Evolutionary conservation across 768 basidiomycete genomes (phyloP).

Genomic region (Boletus insuetus): DNA sequence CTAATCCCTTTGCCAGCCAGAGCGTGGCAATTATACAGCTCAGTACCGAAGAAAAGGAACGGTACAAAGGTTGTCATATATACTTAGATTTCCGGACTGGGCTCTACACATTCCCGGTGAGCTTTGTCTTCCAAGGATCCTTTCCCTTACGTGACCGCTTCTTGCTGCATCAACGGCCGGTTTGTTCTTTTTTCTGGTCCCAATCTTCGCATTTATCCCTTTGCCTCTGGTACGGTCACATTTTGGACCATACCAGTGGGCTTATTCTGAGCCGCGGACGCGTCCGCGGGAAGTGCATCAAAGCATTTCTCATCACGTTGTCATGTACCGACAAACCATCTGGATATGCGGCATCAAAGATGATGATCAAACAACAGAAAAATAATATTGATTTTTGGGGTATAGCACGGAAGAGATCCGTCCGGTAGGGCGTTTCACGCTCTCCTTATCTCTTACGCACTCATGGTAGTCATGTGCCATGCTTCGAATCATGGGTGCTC

Average conservation of each 20-base stretch:
- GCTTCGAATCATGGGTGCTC: neutral
- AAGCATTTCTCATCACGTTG: neutral
- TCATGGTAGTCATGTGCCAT: neutral
- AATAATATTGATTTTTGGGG: neutral
- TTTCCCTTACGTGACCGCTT: neutral
- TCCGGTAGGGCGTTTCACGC: constrained; percentile 10
- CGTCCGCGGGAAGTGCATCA: neutral
- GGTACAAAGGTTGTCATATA: constrained; percentile 64
- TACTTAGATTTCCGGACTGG: constrained; percentile 70
- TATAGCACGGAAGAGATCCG: constrained; percentile 26
- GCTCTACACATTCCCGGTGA: constrained; percentile 83
- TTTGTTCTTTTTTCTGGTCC: no score
- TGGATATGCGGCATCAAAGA: neutral
- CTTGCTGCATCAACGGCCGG: no score
- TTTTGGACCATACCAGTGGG: neutral
- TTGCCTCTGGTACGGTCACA: no score
- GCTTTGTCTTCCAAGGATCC: constrained; percentile 14
- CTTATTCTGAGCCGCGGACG: neutral
- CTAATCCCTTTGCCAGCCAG: constrained; percentile 51
- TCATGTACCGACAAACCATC: neutral
- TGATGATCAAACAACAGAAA: neutral
- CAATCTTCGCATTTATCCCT: no score
- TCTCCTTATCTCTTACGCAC: neutral
- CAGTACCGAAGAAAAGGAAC: constrained; percentile 59
- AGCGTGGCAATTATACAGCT: constrained; percentile 75